Conservation (phyloP, 192 early-diverging fungal species). For the Dimargaris xerosporica region DNA sequence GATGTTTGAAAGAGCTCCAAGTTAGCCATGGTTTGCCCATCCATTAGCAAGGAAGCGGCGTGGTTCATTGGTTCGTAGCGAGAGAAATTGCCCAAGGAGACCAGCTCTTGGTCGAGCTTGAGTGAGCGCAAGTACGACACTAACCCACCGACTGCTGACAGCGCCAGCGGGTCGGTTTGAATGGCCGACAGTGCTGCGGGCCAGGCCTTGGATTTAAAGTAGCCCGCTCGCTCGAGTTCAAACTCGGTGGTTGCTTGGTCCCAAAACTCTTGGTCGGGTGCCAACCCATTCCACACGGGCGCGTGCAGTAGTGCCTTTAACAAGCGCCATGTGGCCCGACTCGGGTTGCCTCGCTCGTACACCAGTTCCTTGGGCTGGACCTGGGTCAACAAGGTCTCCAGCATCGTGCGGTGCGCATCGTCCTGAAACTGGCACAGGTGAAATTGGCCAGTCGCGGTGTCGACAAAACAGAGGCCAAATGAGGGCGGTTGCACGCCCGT, state of each 20-base stretch:
- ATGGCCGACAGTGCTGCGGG: constrained; percentile 24
- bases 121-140: constrained; percentile 78
- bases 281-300: constrained; percentile 18
- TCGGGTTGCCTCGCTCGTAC: constrained; percentile 43
- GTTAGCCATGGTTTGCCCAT: constrained; percentile 86
- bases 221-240: constrained; percentile 20
- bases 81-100: constrained; percentile 72
- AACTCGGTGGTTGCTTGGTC: constrained; percentile 20
- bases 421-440: constrained; percentile 63
- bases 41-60: constrained; percentile 60
- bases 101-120: constrained; percentile 70
- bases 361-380: constrained; percentile 86
- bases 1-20: constrained; percentile 84
- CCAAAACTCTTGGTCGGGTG: constrained; percentile 32
- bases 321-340: constrained; percentile 26
- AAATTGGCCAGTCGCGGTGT: constrained; percentile 90
- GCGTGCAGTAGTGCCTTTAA: constrained; percentile 24
- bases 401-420: constrained; percentile 68
- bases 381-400: constrained; percentile 92
- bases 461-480: constrained; percentile 87
- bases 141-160: constrained; percentile 56
- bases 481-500: constrained; percentile 22
- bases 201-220: constrained; percentile 18
- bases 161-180: constrained; percentile 17
- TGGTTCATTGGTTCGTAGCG: constrained; percentile 72